These are phyloP conservation scores for Populus tremula DNA, from an alignment of 345 rosid species.

Conservation along the genomic window DNA sequence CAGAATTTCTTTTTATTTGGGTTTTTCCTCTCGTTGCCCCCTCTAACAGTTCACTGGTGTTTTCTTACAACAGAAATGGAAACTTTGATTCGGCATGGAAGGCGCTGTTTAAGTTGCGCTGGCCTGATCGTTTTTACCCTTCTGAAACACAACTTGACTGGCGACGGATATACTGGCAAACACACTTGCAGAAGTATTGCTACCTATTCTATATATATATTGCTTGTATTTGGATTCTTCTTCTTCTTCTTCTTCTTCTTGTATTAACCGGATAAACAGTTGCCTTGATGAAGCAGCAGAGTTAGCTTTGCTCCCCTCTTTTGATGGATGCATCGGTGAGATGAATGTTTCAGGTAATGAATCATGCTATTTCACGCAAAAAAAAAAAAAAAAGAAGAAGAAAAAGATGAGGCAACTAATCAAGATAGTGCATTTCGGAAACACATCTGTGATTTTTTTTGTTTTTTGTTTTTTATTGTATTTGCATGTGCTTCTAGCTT, in stretches of 20 bases:
- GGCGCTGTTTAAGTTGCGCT: conserved; percentile 55
- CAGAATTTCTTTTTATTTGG: background rate
- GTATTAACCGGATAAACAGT: conserved; percentile 44
- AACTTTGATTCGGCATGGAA: conserved; percentile 57
- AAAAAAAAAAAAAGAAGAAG: too few relatives aligned
- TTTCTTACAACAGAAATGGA: conserved; percentile 35
- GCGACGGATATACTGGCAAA: conserved; percentile 79
- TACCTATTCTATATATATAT: background rate
- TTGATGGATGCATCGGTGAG: conserved; percentile 51
- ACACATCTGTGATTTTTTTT: background rate
- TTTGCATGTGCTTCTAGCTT: background rate
- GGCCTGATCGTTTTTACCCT: conserved; percentile 45
- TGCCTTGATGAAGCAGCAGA: conserved; percentile 89
- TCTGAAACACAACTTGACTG: conserved; percentile 45
- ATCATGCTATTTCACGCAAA: background rate
- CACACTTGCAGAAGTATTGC: conserved; percentile 68
- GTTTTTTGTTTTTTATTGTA: background rate
- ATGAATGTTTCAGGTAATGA: conserved; percentile 54
- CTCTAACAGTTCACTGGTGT: background rate
- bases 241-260: background rate
- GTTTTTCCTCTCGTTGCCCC: background rate
- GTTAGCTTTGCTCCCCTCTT: conserved; percentile 62
- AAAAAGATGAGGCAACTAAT: too few relatives aligned
- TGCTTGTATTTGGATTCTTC: background rate
- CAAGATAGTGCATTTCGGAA: too few relatives aligned